Base-by-base conservation (phyloP, 352 stramenopile genomes). In the Lagenidium giganteum region DNA sequence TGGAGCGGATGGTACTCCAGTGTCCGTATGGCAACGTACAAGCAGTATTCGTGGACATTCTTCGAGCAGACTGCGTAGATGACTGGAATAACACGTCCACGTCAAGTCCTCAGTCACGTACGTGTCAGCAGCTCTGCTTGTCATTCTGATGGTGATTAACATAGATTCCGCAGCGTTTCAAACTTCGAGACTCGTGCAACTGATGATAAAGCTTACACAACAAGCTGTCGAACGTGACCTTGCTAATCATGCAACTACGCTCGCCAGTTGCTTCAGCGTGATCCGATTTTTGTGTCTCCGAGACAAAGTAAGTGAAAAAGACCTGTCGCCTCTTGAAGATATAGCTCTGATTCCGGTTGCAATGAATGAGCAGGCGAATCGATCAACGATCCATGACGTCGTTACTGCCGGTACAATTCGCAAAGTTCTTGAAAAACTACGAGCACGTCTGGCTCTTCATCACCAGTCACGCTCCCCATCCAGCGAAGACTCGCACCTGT, bases 21-120 rank as follows among this genome's bases (percentile, higher is more conserved):
- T 92, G 79, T 31, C 79, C 76, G 3, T 92, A 89, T 42, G 76
- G 64, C 8, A 92, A 92, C 16, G 71, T 87, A 11, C 48, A 56
- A 8, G 79, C 79, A 5, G 61, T 83, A 14, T 36, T 92, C 13
- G 42, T 92, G 6, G 79, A 92, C 59, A 64, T 62, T 41, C 41
- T 85, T 24, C 70, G 79, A 45, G 45, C 38, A 6, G 71, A 81
- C 31, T 56, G 56, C 16, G 67, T 85, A 9, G 33, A 48, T 6
- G 42, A 26, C 0, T 91, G 73, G 75, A 53, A 51, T 1, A 29
- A 16, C 26, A 18, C 31, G 4, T 22, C 14, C 0, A 9, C 5
- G 17, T n/a, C 17, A 5, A 40, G 11, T 4, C 20, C 13, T 3
- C 9, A 42, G 27, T 73, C 56, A 26, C 55, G 70, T 86, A 51